Evolutionary conservation across 345 rosid genomes (phyloP).

Genomic region (Gossypium thurberi): DNA sequence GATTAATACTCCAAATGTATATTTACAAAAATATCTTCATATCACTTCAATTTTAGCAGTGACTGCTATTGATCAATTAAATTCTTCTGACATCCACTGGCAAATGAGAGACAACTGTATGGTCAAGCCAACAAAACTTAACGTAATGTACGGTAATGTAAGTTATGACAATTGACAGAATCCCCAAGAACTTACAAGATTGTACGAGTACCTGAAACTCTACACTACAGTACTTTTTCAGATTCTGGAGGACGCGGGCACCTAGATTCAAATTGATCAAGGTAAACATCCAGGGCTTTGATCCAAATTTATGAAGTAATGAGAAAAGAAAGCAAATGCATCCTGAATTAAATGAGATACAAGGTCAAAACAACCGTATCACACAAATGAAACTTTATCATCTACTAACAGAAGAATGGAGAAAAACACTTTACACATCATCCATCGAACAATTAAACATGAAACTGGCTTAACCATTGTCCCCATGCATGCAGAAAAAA

Average conservation of each 20-base stretch:
- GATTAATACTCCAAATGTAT: slow-evolving; percentile 14
- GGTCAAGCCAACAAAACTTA: neutral
- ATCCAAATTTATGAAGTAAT: slow-evolving; percentile 19
- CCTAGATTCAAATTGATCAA: slow-evolving; percentile 34
- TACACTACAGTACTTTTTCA: slow-evolving; percentile 25
- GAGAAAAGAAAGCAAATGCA: slow-evolving; percentile 16
- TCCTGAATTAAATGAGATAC: slow-evolving; percentile 24
- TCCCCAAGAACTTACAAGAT: slow-evolving; percentile 14
- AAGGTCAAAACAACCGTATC: slow-evolving; percentile 23
- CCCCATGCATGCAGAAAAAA: slow-evolving; percentile 22
- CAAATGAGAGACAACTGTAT: slow-evolving; percentile 8
- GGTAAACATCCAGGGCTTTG: slow-evolving; percentile 28
- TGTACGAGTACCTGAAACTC: slow-evolving; percentile 28
- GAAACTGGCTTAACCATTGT: slow-evolving; percentile 17
- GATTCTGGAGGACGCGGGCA: slow-evolving; percentile 22
- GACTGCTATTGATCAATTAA: slow-evolving; percentile 17
- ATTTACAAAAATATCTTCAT: slow-evolving; percentile 15
- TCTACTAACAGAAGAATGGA: slow-evolving; percentile 25
- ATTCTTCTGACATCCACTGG: slow-evolving; percentile 20
- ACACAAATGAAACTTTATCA: slow-evolving; percentile 13
- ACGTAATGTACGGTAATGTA: neutral
- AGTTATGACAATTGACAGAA: slow-evolving; percentile 12
- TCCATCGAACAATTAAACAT: slow-evolving; percentile 19
- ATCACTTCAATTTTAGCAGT: slow-evolving; percentile 12
- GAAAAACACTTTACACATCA: slow-evolving; percentile 27